Base-by-base conservation (phyloP, 257 asterid genomes). In the Schizonepeta tenuifolia region DNA sequence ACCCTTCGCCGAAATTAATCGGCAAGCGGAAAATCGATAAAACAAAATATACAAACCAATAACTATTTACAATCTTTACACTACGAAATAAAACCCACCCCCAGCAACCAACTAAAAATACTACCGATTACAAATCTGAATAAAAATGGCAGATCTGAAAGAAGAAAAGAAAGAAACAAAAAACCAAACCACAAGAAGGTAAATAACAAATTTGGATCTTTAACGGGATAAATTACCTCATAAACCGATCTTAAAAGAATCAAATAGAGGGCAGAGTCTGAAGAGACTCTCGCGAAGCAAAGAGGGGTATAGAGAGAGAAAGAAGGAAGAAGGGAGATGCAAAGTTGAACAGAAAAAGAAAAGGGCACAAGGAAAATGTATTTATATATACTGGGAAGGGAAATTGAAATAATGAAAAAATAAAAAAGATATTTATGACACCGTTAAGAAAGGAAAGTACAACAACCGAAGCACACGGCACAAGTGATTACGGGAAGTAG, bases 211-310 rank as follows among this genome's bases (percentile, higher is more conserved):
- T 13, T 14, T 2, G 49, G 76, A 71, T 61, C 49, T 70, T 46
- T 10, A 73, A 17, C 11, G 22, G 14, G 59, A 33, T 7, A 1
- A 53, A 9, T 61, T 80, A 88, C 96, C 93, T 88, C 97, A 90
- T 86, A 90, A 90, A 88, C 93, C 90, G 85, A 69, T 76, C 72
- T 78, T 77, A 84, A 81, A 77, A 70, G 69, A 74, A 83, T 85
- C 88, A 61, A 69, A 65, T 77, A 70, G 74, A 65, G 78, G 66
- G 80, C 88, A 84, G 91, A 79, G 82, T 77, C 88, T 75, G 65
- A 7, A 40, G 78, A 84, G 87, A 82, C 88, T 72, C 88, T 49
- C 73, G 82, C 81, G 60, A 71, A 61, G 75, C 68, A 60, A 20
- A 44, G 72, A 49, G 33, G 17, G n/a, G 20, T 14, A 18, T 43